These are phyloP conservation scores for Flaveria brownii DNA, from an alignment of 129 eudicot species.

Conservation along the genomic window DNA sequence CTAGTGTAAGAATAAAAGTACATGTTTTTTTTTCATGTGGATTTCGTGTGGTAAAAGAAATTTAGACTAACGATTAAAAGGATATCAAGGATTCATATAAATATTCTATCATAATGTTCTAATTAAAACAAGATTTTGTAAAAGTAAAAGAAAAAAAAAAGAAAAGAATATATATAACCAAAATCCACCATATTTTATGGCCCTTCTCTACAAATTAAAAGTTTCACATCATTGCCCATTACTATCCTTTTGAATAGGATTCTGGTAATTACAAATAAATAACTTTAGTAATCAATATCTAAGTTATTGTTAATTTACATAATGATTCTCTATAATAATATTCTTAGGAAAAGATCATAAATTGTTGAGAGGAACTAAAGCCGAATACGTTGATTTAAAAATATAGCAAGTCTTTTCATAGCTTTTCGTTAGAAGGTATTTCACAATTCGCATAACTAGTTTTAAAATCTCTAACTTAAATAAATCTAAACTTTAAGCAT, in stretches of 20 bases:
- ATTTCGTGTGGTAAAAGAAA: too few relatives aligned
- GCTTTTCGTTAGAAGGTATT: not conserved
- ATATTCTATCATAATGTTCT: too few relatives aligned
- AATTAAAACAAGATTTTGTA: too few relatives aligned
- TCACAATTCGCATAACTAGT: not conserved
- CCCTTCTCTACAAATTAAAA: not conserved
- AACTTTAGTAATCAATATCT: not conserved
- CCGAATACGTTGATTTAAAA: not conserved
- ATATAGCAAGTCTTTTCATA: not conserved
- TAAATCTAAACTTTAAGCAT: too few relatives aligned
- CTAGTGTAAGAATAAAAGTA: too few relatives aligned
- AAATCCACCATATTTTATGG: not conserved
- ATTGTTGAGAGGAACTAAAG: not conserved
- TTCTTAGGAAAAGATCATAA: too few relatives aligned
- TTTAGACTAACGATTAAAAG: too few relatives aligned
- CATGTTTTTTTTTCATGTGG: not conserved
- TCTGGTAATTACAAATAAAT: not conserved
- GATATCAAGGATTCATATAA: too few relatives aligned
- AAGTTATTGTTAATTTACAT: too few relatives aligned
- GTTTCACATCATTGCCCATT: not conserved
- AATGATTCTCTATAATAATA: not conserved
- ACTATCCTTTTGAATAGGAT: not conserved
- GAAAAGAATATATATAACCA: not conserved
- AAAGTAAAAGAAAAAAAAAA: not conserved
- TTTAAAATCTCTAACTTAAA: too few relatives aligned